phyloP scores from a whole-genome alignment of 257 asterid genomes.

The Orobanche coerulescens region DNA sequence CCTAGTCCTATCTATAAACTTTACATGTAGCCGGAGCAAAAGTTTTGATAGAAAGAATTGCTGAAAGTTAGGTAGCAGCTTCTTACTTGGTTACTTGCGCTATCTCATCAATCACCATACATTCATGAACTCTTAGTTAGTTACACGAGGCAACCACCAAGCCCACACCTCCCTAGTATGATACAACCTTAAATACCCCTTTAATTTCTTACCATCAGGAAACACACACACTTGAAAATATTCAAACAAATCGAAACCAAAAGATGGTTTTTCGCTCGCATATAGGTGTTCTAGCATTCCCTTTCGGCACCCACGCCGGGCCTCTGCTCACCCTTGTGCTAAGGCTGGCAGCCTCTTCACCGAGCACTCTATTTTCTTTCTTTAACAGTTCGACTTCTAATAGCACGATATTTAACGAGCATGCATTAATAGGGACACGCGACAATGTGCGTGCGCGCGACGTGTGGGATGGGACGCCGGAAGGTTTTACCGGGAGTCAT shows the following conservation, averaged over 20 bases:
- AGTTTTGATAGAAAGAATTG: no score
- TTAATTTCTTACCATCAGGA: neutral
- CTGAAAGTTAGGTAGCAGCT: constrained; percentile 20
- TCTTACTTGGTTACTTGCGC: neutral
- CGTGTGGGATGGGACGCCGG: constrained; percentile 51
- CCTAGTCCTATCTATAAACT: no score
- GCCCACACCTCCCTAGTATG: neutral
- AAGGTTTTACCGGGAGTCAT: constrained; percentile 33
- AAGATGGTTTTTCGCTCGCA: constrained; percentile 36
- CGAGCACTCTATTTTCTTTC: constrained; percentile 38
- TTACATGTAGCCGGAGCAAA: no score
- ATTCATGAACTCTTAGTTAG: neutral
- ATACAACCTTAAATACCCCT: constrained; percentile 1
- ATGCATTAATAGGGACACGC: neutral
- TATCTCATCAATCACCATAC: neutral
- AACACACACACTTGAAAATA: no score
- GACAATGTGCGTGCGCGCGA: constrained; percentile 29
- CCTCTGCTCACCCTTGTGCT: constrained; percentile 44
- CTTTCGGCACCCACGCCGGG: constrained; percentile 70
- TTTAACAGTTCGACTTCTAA: constrained; percentile 45
- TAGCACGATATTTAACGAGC: constrained; percentile 3
- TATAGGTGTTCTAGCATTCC: constrained; percentile 68
- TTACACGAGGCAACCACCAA: neutral
- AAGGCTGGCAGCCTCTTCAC: constrained; percentile 40
- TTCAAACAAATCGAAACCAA: neutral